Evolutionary conservation across 1,284 basidiomycete genomes (phyloP).

Genomic region (Malassezia yamatoensis): DNA sequence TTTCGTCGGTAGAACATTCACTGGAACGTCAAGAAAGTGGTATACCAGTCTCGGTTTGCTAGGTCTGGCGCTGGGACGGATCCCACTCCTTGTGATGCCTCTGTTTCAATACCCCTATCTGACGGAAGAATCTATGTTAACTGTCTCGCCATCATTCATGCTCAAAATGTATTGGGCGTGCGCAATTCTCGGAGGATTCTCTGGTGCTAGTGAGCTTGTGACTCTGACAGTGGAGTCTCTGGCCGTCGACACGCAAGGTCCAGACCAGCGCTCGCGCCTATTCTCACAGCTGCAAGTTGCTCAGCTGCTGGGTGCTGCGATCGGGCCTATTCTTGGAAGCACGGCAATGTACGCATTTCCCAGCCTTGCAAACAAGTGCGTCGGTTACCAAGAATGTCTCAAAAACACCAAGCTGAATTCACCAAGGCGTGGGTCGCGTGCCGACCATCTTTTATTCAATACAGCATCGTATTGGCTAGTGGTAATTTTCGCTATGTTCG

Average conservation of each 20-base stretch:
- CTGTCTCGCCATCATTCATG: constrained; percentile 7
- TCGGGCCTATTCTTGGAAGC: constrained; percentile 11
- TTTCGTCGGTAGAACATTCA: constrained; percentile 8
- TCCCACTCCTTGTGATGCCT: constrained; percentile 13
- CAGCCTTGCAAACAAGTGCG: constrained; percentile 2
- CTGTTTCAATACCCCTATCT: constrained; percentile 15
- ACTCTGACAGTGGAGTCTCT: constrained; percentile 11
- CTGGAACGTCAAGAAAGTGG: not conserved
- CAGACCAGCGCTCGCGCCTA: constrained; percentile 7
- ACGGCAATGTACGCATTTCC: not conserved
- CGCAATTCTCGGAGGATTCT: constrained; percentile 10
- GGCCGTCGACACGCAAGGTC: constrained; percentile 7
- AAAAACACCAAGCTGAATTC: not conserved
- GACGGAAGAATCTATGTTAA: not conserved
- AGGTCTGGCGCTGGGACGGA: constrained; percentile 9
- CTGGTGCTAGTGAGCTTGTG: constrained; percentile 11
- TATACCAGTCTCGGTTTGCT: constrained; percentile 2
- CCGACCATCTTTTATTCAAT: constrained; percentile 9
- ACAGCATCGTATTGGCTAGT: constrained; percentile 17
- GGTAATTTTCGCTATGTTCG: constrained; percentile 3
- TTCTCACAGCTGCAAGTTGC: constrained; percentile 10
- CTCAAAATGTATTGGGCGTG: constrained; percentile 13
- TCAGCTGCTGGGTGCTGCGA: constrained; percentile 12
- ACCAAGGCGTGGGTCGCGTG: not conserved
- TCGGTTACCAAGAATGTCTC: constrained; percentile 6